Conservation (phyloP, 2,329 filamentous ascomycete species). For the Calonectria multiphialidica region DNA sequence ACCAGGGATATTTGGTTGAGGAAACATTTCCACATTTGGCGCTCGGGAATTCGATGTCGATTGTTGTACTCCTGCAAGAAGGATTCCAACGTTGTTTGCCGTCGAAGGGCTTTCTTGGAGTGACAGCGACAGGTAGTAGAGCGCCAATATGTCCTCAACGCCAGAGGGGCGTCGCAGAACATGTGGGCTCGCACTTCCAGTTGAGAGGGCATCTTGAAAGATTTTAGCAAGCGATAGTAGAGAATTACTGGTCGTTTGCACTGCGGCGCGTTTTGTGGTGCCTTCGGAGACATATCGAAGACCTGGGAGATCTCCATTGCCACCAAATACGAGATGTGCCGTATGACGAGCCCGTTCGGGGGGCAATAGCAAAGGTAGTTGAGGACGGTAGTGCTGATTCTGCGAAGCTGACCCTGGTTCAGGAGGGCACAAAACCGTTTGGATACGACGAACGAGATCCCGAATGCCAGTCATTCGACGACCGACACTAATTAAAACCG, state of each 20-base stretch:
- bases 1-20: constrained; percentile 73
- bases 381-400: constrained; percentile 16
- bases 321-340: constrained; percentile 83
- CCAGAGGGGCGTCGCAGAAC: constrained; percentile 75
- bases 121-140: constrained; percentile 96
- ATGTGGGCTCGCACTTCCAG: constrained; percentile 67
- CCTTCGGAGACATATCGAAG: constrained; percentile 76
- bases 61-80: constrained; percentile 95
- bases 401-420: constrained; percentile 25
- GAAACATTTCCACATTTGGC: constrained; percentile 21
- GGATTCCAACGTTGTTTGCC: constrained; percentile 96
- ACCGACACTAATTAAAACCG: constrained; percentile 88
- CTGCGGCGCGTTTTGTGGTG: constrained; percentile 79
- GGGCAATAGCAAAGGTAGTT: constrained; percentile 77
- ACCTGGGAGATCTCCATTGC: constrained; percentile 82
- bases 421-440: constrained; percentile 71
- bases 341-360: constrained; percentile 88
- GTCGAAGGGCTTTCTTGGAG: constrained; percentile 97
- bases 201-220: constrained; percentile 95
- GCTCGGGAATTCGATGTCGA: constrained; percentile 47
- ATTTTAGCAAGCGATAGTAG: constrained; percentile 96
- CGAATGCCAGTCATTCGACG: constrained; percentile 77
- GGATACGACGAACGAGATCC: constrained; percentile 82
- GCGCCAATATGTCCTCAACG: constrained; percentile 90
- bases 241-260: constrained; percentile 96